phyloP scores from a whole-genome alignment of 1,139 yeast species.

The Yamadazyma sp. region DNA sequence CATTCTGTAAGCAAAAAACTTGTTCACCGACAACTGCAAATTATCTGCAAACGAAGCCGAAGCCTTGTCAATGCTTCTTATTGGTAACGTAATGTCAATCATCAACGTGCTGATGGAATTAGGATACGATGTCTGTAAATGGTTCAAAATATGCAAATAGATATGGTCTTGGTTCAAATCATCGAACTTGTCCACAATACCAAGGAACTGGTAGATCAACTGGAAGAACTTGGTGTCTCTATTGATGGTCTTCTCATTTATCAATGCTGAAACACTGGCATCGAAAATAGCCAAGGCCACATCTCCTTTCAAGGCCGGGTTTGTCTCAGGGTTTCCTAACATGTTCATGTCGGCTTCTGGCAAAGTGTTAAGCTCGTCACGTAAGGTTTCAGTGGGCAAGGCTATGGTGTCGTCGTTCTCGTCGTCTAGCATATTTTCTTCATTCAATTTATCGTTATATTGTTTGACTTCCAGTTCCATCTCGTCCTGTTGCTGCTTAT shows the following conservation, averaged over 20 bases:
- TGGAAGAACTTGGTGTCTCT: conserved; percentile 39
- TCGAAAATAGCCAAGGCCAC: conserved; percentile 82
- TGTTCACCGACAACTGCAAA: conserved; percentile 70
- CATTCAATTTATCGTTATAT: conserved; percentile 27
- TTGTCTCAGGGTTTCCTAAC: conserved; percentile 81
- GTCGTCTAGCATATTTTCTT: conserved; percentile 27
- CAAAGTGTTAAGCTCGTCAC: conserved; percentile 63
- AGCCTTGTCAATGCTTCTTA: conserved; percentile 49
- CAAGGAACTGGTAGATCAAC: conserved; percentile 48
- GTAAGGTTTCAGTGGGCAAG: conserved; percentile 56
- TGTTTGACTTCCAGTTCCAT: conserved; percentile 36
- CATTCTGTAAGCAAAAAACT: conserved; percentile 60
- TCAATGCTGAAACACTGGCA: conserved; percentile 57
- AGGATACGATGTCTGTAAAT: conserved; percentile 41
- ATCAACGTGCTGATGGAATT: conserved; percentile 43
- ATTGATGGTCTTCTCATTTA: conserved; percentile 26
- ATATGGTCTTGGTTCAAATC: conserved; percentile 70
- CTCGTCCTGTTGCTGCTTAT: conserved; percentile 70
- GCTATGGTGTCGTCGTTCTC: conserved; percentile 41
- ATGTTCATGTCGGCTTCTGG: conserved; percentile 89
- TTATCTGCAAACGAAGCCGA: conserved; percentile 52
- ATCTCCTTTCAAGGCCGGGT: conserved; percentile 90
- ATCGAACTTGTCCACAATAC: conserved; percentile 62
- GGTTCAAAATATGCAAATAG: conserved; percentile 60
- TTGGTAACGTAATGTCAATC: conserved; percentile 64